phyloP scores from a whole-genome alignment of 129 eudicot genomes.

The Flaveria robusta region DNA sequence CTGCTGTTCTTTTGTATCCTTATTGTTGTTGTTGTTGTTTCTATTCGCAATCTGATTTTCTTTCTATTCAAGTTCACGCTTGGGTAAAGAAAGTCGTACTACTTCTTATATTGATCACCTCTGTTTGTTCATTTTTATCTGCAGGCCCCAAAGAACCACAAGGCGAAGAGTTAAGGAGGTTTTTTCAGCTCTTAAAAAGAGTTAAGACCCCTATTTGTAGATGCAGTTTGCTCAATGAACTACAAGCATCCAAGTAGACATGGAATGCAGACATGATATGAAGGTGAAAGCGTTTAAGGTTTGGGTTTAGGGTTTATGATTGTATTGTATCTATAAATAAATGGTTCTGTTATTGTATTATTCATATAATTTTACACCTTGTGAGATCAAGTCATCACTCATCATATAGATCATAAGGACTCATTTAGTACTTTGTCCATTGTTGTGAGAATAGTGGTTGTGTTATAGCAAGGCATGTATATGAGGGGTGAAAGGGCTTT shows the following conservation, averaged over 20 bases:
- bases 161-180: constrained; percentile 10
- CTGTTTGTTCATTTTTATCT: constrained; percentile 26
- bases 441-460: not conserved
- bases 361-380: not conserved
- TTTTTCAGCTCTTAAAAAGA: not conserved
- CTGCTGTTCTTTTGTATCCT: constrained; percentile 49
- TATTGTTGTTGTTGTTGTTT: not conserved
- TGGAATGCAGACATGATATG: not conserved
- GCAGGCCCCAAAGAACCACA: constrained; percentile 30
- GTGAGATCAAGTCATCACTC: not conserved
- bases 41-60: not conserved
- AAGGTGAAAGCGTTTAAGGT: not conserved
- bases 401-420: too few species aligned
- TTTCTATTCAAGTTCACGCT: not conserved
- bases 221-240: not conserved
- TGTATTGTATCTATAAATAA: too few species aligned
- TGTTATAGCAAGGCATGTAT: not conserved
- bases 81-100: not conserved
- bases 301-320: not conserved
- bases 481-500: not conserved
- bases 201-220: not conserved
- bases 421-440: too few species aligned
- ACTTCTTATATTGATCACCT: constrained; percentile 14
- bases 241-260: not conserved
- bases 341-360: too few species aligned